phyloP scores from a whole-genome alignment of 2,329 filamentous ascomycete genomes.

The Metarhizium brunneum region DNA sequence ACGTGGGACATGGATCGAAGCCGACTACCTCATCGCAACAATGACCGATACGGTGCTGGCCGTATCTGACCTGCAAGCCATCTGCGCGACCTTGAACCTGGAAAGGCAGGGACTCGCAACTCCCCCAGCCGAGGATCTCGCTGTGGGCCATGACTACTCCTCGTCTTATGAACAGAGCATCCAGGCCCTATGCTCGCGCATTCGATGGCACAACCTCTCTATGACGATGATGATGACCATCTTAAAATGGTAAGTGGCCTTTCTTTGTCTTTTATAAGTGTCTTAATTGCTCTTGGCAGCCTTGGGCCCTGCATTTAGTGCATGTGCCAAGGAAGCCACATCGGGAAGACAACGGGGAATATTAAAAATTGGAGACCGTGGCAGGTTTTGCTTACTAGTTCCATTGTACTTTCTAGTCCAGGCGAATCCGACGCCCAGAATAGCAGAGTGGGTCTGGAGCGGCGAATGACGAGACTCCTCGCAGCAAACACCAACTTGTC shows the following conservation, averaged over 20 bases:
- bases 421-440: constrained; percentile 26
- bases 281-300: constrained; percentile 1
- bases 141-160: background rate
- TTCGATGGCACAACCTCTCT: constrained; percentile 29
- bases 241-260: constrained; percentile 24
- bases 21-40: constrained; percentile 24
- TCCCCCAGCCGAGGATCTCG: constrained; percentile 5
- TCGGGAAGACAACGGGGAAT: background rate
- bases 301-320: background rate
- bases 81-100: constrained; percentile 14
- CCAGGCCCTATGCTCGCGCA: constrained; percentile 20
- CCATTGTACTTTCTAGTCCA: constrained; percentile 14
- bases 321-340: constrained; percentile 4
- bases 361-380: constrained; percentile 1
- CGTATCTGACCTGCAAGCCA: constrained; percentile 21
- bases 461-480: constrained; percentile 23
- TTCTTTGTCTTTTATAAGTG: background rate
- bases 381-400: background rate
- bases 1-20: constrained; percentile 25
- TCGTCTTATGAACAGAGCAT: constrained; percentile 17
- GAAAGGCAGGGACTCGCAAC: constrained; percentile 1
- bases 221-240: constrained; percentile 31
- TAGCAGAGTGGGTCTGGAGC: constrained; percentile 23
- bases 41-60: constrained; percentile 27
- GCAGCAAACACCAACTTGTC: constrained; percentile 24